Conservation (phyloP, 2,329 filamentous ascomycete genomes). For the Microcyclospora tardicrescens region DNA sequence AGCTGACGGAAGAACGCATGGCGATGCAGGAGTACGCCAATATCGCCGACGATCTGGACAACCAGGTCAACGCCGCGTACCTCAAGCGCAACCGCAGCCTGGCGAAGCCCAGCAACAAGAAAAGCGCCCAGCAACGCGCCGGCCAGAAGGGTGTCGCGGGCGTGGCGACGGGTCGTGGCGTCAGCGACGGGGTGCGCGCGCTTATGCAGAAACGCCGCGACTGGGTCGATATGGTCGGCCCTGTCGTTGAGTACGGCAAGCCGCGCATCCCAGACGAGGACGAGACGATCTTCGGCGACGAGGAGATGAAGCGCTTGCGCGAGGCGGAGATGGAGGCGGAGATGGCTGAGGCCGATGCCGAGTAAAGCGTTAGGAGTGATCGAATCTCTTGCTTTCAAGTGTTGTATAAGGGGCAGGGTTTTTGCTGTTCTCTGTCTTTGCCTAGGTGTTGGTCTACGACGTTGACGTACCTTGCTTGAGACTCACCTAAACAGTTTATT, state of each 20-base stretch:
- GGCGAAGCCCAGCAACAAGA: slow-evolving; percentile 67
- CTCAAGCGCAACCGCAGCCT: slow-evolving; percentile 90
- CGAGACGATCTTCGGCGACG: slow-evolving; percentile 64
- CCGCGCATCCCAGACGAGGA: slow-evolving; percentile 60
- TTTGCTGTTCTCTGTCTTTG: too few relatives aligned
- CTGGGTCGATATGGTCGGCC: slow-evolving; percentile 84
- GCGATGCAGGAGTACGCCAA: slow-evolving; percentile 94
- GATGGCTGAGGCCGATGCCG: slow-evolving; percentile 41
- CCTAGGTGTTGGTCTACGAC: too few relatives aligned
- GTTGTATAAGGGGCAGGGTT: too few relatives aligned
- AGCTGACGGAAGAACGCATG: slow-evolving; percentile 83
- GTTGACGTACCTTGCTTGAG: too few relatives aligned
- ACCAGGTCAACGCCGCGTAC: slow-evolving; percentile 87
- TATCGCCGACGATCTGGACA: slow-evolving; percentile 91
- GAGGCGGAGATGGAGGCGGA: slow-evolving; percentile 67
- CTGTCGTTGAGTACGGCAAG: slow-evolving; percentile 76
- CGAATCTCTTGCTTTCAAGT: neutral
- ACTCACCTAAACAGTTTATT: too few relatives aligned
- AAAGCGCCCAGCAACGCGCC: slow-evolving; percentile 36
- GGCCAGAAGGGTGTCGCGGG: slow-evolving; percentile 61
- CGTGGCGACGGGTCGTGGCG: slow-evolving; percentile 51
- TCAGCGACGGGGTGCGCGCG: slow-evolving; percentile 80
- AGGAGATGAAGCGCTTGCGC: slow-evolving; percentile 59
- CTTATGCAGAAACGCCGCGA: slow-evolving; percentile 82
- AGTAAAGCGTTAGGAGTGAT: slow-evolving; percentile 2